Percentiles rank a stretch among this genome's conserved stretches.
These are phyloP conservation scores for Adiantum capillusveneris DNA, from an alignment of 75 land plant species.

Conservation along the genomic window DNA sequence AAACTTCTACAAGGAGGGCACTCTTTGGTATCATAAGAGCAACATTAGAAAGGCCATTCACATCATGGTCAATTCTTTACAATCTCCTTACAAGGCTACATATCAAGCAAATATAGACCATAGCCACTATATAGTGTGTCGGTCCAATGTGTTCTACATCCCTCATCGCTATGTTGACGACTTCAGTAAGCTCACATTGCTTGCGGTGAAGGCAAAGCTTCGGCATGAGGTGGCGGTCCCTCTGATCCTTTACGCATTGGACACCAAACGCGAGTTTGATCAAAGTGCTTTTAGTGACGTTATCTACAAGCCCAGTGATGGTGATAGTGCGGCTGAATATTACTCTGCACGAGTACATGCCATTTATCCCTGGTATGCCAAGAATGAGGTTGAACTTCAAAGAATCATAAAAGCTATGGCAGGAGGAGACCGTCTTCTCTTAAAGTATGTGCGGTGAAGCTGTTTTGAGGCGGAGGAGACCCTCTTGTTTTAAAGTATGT, in stretches of 20 bases:
- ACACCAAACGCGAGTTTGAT: conserved; percentile 56
- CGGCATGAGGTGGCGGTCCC: conserved; percentile 83
- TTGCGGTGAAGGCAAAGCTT: conserved; percentile 58
- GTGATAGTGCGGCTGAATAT: conserved; percentile 8
- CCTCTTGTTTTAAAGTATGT: too few species aligned
- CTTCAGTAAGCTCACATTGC: conserved; percentile 52
- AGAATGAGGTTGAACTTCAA: conserved; percentile 58
- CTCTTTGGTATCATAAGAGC: conserved; percentile 57
- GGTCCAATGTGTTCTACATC: conserved; percentile 79
- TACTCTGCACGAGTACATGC: conserved; percentile 72
- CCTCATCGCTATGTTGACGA: conserved; percentile 60
- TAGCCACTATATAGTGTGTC: conserved; percentile 47
- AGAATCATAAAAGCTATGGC: conserved; percentile 70
- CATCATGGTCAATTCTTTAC: conserved; percentile 49
- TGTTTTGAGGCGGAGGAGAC: too few species aligned
- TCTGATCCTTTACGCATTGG: conserved; percentile 72
- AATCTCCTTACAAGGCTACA: conserved; percentile 69
- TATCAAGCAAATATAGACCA: conserved; percentile 52
- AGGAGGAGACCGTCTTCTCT: conserved; percentile 68
- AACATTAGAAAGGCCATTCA: conserved; percentile 36
- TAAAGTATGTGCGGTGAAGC: conserved; percentile 22
- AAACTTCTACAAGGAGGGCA: conserved; percentile 17
- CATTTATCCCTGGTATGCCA: conserved; percentile 63
- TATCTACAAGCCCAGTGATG: conserved; percentile 26
- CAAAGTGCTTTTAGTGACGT: conserved; percentile 37